A percentile compares a stretch with the other conserved stretches of the same genome.
Conservation (phyloP, 2,329 filamentous ascomycete species). For the Raffaelea deltoideospora region DNA sequence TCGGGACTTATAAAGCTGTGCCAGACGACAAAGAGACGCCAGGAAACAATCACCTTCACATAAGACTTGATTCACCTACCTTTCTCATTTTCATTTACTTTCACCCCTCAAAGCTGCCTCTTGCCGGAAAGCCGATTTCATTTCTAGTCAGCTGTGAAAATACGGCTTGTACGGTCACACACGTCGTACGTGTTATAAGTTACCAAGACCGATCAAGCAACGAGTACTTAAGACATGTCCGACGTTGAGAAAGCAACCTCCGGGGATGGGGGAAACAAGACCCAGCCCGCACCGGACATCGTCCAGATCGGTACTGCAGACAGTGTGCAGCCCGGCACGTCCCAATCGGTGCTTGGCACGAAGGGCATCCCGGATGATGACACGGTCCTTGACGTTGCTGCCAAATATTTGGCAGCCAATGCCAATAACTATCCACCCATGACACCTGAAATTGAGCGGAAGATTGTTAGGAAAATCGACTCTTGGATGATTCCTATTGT, state of each 20-base stretch:
- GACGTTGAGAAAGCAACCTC: neutral
- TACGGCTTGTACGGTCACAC: too few relatives aligned
- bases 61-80: too few relatives aligned
- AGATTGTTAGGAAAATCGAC: slow-evolving; percentile 12
- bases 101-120: too few relatives aligned
- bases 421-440: slow-evolving; percentile 8
- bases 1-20: too few relatives aligned
- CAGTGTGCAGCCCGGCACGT: neutral
- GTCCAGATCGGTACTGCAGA: neutral
- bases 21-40: too few relatives aligned
- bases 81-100: too few relatives aligned
- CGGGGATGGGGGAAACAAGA: neutral
- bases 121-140: too few relatives aligned
- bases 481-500: slow-evolving; percentile 3
- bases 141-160: too few relatives aligned
- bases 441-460: slow-evolving; percentile 15
- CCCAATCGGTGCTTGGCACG: neutral
- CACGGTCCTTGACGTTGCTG: neutral
- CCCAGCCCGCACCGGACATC: neutral
- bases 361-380: neutral
- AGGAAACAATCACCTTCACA: too few relatives aligned
- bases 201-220: too few relatives aligned
- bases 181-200: too few relatives aligned
- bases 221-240: too few relatives aligned
- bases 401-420: neutral